Evolutionary conservation across 139 green algal species (phyloP).

Genomic region (Micractinium sp.): DNA sequence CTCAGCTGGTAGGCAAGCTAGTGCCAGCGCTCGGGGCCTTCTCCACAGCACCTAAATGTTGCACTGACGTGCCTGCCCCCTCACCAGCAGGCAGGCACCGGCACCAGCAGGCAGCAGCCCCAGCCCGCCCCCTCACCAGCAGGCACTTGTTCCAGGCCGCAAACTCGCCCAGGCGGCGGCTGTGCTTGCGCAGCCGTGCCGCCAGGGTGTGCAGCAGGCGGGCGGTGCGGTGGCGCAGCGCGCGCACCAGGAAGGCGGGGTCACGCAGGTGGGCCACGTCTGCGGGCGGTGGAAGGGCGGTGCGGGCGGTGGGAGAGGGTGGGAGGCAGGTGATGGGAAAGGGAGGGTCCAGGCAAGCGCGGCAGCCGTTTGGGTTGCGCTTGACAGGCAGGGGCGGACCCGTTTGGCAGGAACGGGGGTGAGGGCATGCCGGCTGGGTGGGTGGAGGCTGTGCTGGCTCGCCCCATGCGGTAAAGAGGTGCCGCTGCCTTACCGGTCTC

Average conservation of each 20-base stretch:
- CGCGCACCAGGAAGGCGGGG: constrained; percentile 72
- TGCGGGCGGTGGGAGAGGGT: not conserved
- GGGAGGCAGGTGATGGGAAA: not conserved
- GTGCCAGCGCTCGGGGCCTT: not conserved
- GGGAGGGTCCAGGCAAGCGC: too few species aligned
- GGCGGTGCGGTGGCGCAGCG: constrained; percentile 69
- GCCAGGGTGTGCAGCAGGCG: constrained; percentile 82
- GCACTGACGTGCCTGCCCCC: not conserved
- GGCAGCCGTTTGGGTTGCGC: too few species aligned
- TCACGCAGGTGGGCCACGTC: constrained; percentile 71
- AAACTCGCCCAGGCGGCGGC: constrained; percentile 63
- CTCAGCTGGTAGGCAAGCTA: too few species aligned
- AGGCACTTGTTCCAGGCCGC: constrained; percentile 87
- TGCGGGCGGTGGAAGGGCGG: not conserved
- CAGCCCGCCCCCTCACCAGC: not conserved
- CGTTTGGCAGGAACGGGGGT: too few species aligned
- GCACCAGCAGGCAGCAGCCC: too few species aligned
- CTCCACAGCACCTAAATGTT: too few species aligned
- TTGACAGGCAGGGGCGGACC: too few species aligned
- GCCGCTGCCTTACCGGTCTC: constrained; percentile 58
- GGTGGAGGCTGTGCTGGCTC: too few species aligned
- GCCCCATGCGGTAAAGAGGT: too few species aligned
- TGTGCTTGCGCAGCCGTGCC: constrained; percentile 79
- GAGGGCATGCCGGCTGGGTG: too few species aligned
- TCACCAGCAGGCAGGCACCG: constrained; percentile 65